Evolutionary conservation across 192 early-diverging fungal species (phyloP).

Genomic region (Coemansia sp.): DNA sequence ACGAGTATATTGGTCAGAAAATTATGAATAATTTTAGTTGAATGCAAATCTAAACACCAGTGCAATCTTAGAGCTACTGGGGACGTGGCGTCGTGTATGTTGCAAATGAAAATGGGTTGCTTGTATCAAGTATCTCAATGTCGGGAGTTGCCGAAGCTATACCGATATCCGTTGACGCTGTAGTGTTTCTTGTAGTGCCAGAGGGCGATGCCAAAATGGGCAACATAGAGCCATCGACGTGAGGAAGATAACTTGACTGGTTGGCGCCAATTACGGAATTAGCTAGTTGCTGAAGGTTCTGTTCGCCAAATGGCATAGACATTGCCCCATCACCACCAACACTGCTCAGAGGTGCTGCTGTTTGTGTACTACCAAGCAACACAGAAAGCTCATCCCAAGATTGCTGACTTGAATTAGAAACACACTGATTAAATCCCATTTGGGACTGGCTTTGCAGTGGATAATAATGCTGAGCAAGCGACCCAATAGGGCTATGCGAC

Average conservation of each 20-base stretch:
- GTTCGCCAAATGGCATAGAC: not conserved
- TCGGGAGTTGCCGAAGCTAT: slow-evolving; percentile 19
- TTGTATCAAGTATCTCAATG: slow-evolving; percentile 24
- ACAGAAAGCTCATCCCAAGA: slow-evolving; percentile 6
- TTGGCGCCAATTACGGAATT: not conserved
- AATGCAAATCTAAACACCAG: not conserved
- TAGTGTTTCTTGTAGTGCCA: not conserved
- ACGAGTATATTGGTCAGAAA: not conserved
- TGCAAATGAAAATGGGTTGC: slow-evolving; percentile 6
- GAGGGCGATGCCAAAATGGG: not conserved
- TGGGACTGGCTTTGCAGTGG: slow-evolving; percentile 2
- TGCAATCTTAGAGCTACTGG: slow-evolving; percentile 1
- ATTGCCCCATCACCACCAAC: not conserved
- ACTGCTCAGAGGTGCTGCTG: not conserved
- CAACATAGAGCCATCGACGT: not conserved
- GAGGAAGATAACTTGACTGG: not conserved
- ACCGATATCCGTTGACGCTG: not conserved
- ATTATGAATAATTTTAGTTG: not conserved
- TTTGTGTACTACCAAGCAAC: not conserved
- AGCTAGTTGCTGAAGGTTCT: not conserved
- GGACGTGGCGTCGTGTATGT: slow-evolving; percentile 6
- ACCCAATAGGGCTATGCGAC: not conserved
- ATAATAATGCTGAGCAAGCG: slow-evolving; percentile 2
- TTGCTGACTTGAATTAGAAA: not conserved
- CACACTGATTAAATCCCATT: not conserved